Base-by-base conservation (phyloP, 2,329 filamentous ascomycete species). In the Westerdykella ornata region DNA sequence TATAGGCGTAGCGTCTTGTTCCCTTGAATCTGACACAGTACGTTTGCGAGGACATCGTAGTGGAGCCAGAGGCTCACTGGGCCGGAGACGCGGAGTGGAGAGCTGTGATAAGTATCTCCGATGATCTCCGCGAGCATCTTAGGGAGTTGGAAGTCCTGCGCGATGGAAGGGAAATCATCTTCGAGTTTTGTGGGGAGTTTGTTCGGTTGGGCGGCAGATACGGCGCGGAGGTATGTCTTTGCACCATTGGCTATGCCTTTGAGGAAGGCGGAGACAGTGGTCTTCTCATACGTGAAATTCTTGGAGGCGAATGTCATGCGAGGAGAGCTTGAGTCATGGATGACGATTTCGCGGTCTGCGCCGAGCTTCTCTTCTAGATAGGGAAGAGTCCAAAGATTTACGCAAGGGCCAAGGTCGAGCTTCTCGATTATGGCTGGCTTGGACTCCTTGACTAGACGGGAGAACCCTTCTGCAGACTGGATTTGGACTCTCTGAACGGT, bases 21-120 rank as follows among this genome's bases (percentile, higher is more conserved):
- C 4, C 88, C 88, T 29, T 70, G 68, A 38, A 94, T 75, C 59
- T 95, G 88, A 55, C 82, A 88, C 45, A 92, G 82, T 3, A 94
- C 73, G 55, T 94, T 95, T 37, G 87, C 85, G 76, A 94, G 88
- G 13, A 92, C 86, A 66, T 94, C 86, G 68, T 92, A 94, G 65
- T 94, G 87, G 22, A 94, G 72, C 88, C 89, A 95, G 78, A 95
- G 85, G 31, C 81, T 84, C 9, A 90, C 84, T 1, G 78, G 78
- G 1, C 86, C 86, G 3, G 85, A 90, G 45, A 94, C 81, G 15
- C 88, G 77, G 17, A 94, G 67, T 0, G 88, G 82, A 2, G 85
- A 89, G 60, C 84, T 90, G 59, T 94, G 88, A 3, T 77, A 65
- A 46, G 80, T 79, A n/a, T 81, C 68, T 4, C 43, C 44, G 5